phyloP scores from a whole-genome alignment of 2,329 filamentous ascomycete genomes.

The Cytospora paraplurivora region DNA sequence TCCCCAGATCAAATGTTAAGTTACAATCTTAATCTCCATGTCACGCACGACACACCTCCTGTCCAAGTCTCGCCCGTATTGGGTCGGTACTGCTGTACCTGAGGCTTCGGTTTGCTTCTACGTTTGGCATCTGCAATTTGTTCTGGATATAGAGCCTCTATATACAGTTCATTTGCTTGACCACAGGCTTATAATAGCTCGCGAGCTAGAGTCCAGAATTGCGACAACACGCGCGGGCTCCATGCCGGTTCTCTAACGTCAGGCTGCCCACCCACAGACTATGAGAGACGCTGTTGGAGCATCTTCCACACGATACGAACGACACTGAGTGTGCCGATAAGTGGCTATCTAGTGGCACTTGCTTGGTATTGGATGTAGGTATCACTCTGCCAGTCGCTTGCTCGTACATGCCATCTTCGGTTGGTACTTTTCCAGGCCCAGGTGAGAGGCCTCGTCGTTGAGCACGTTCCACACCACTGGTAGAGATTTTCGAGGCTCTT shows the following conservation, averaged over 20 bases:
- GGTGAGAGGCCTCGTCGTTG: background rate
- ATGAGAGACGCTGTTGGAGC: background rate
- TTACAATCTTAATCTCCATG: constrained; percentile 26
- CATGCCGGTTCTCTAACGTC: background rate
- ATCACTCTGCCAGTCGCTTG: background rate
- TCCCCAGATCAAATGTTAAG: constrained; percentile 20
- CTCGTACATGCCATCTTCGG: background rate
- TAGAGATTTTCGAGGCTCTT: background rate
- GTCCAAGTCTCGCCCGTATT: constrained; percentile 14
- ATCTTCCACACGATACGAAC: background rate
- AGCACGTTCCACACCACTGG: background rate
- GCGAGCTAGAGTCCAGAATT: background rate
- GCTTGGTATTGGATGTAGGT: background rate
- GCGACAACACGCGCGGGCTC: background rate
- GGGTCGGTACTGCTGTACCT: background rate
- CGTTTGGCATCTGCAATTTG: background rate
- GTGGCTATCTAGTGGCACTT: background rate
- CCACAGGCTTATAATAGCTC: background rate
- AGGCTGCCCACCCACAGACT: background rate
- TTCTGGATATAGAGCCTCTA: background rate
- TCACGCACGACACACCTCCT: constrained; percentile 10
- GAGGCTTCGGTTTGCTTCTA: background rate
- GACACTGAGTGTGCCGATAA: background rate
- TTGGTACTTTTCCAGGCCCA: background rate
- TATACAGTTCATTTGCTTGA: background rate